Evolutionary conservation across 129 eudicot genomes (phyloP), one percentile per base, ranked within the genome.

Genomic region (Silybum marianum): DNA sequence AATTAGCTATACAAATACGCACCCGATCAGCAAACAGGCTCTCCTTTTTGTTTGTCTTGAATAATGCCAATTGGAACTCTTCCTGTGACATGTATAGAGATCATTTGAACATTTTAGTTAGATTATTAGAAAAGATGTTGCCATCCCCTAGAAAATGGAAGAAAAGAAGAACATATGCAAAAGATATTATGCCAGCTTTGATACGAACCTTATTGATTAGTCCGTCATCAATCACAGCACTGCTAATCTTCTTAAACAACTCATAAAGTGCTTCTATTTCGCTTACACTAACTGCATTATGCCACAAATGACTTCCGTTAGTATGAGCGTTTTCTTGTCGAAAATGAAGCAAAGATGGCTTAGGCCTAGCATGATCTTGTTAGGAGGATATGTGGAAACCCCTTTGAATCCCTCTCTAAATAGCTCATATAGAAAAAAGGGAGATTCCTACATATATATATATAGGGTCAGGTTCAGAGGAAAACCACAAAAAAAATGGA

Each of bases 191-290:
- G 72, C 72, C 13, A 68, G 72, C 16, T 24, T 12, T 36, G 73
- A 0, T 22, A 18, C 54, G 16, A 54, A 88, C 94, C 94, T 90
- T 90, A 84, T 90, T 86, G 22, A 90, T 90, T 46, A 90, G 87
- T 9, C 91, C 94, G 46, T 90, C 94, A 76, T 90, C 91, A 73
- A 85, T 86, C 32, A 90, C 94, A 54, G 94, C 94, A 82, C 94
- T 88, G 82, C 91, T 88, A 46, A 90, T 88, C 85, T 88, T 89
- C 89, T 89, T 91, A 81, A 85, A 91, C 42, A 91, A 71, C 79
- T 91, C 92, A 73, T 89, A 91, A 16, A 90, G 79, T 28, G 93
- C 93, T 78, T 90, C 88, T 70, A 87, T 81, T 78, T 87, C 93
- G 28, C 93, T 90, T 23, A 90, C 94, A 78, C 91, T 90, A 82